These are phyloP conservation scores for Stylosanthes scabra DNA, from an alignment of 331 rosid species.

Conservation along the genomic window DNA sequence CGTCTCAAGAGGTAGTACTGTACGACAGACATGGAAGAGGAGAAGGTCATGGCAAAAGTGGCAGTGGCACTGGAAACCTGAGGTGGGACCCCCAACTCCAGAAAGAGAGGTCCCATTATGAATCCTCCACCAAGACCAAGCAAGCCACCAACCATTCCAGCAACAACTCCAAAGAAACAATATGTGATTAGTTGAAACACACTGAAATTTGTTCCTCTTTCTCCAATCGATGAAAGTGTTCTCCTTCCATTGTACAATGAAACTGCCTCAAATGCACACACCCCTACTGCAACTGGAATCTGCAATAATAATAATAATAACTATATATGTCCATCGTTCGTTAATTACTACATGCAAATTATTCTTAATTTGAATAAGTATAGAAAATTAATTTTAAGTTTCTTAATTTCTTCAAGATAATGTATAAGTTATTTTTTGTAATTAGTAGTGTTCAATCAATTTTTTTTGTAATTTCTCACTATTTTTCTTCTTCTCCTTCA, in stretches of 20 bases:
- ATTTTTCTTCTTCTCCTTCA: no score
- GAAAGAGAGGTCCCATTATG: slow-evolving; percentile 73
- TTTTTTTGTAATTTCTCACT: no score
- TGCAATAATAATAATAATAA: slow-evolving; percentile 14
- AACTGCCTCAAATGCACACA: slow-evolving; percentile 57
- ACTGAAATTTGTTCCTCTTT: slow-evolving; percentile 40
- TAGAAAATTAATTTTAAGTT: no score
- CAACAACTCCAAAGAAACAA: slow-evolving; percentile 56
- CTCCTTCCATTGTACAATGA: slow-evolving; percentile 59
- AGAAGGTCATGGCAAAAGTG: slow-evolving; percentile 76
- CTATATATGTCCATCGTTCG: no score
- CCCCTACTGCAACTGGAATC: slow-evolving; percentile 68
- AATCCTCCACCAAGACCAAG: slow-evolving; percentile 80
- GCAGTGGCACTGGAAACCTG: slow-evolving; percentile 85
- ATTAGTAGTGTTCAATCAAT: no score
- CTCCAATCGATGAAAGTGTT: slow-evolving; percentile 57
- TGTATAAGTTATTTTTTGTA: no score
- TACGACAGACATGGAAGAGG: slow-evolving; percentile 81
- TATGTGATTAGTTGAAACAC: slow-evolving; percentile 54
- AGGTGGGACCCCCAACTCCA: slow-evolving; percentile 75
- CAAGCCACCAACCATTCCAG: slow-evolving; percentile 72
- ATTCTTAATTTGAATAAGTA: no score
- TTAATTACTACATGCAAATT: no score
- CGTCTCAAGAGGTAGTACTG: slow-evolving; percentile 74
- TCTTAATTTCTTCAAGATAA: no score